phyloP scores from a whole-genome alignment of 441 rosid genomes.

The Eutrema salsugineum region DNA sequence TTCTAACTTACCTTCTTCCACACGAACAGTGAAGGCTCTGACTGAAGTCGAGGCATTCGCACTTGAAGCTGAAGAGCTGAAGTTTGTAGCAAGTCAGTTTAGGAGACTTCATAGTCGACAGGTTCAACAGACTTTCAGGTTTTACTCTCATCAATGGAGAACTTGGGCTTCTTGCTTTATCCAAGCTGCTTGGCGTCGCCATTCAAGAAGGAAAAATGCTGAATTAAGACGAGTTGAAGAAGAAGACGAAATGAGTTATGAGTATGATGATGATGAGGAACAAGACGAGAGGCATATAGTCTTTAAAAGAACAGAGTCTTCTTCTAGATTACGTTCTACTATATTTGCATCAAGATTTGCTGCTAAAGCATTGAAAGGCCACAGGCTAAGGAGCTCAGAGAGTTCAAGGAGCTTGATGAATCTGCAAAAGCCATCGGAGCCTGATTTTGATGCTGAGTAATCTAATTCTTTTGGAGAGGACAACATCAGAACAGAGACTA shows the following conservation, averaged over 20 bases:
- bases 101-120: conserved; percentile 90
- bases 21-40: conserved; percentile 61
- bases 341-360: conserved; percentile 75
- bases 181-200: conserved; percentile 84
- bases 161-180: conserved; percentile 91
- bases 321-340: conserved; percentile 56
- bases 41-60: conserved; percentile 93
- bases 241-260: conserved; percentile 42
- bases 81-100: conserved; percentile 86
- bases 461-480: neutral
- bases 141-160: conserved; percentile 95
- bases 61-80: conserved; percentile 82
- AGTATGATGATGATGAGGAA: conserved; percentile 27
- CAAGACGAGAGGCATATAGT: conserved; percentile 29
- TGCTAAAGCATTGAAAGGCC: conserved; percentile 59
- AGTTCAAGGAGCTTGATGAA: conserved; percentile 39
- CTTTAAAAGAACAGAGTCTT: conserved; percentile 20
- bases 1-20: conserved; percentile 37
- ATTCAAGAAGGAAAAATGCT: conserved; percentile 57
- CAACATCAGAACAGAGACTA: conserved; percentile 1
- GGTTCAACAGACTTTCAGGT: conserved; percentile 87
- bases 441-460: conserved; percentile 54
- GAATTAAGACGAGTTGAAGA: conserved; percentile 55
- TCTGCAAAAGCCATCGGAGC: conserved; percentile 77
- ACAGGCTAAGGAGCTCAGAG: conserved; percentile 32